These are phyloP conservation scores for Guillardia theta DNA, from an alignment of 78 protist species.

Conservation along the genomic window DNA sequence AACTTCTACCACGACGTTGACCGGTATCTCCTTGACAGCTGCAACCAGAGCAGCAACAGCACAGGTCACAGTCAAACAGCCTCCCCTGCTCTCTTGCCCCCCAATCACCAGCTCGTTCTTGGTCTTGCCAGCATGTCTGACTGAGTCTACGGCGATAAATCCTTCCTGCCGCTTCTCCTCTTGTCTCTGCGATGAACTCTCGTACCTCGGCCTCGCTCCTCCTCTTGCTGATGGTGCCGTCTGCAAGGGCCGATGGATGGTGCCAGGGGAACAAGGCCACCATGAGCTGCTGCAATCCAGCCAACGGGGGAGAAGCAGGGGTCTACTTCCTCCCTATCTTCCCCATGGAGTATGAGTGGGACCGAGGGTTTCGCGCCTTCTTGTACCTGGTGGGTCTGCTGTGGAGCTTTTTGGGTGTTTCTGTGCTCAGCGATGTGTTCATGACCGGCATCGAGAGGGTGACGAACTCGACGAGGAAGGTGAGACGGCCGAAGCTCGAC, in stretches of 20 bases:
- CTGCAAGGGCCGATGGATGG: not conserved
- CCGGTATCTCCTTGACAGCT: no score
- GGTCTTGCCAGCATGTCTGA: no score
- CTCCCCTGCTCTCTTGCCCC: no score
- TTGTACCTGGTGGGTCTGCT: conserved; percentile 8
- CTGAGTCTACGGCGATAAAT: no score
- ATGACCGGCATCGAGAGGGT: conserved; percentile 43
- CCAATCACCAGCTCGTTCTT: no score
- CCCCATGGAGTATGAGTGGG: not conserved
- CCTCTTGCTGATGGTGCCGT: not conserved
- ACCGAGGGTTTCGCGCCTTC: not conserved
- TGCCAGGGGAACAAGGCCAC: not conserved
- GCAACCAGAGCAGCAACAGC: no score
- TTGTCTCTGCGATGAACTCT: no score
- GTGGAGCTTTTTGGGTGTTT: conserved; percentile 35
- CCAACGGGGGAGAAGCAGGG: no score
- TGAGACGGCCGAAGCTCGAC: not conserved
- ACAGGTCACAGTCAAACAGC: no score
- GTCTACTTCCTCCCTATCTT: not conserved
- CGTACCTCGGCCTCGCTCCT: no score
- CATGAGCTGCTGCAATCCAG: not conserved
- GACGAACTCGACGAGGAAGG: conserved; percentile 11
- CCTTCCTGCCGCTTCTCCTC: no score
- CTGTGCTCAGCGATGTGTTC: conserved; percentile 39
- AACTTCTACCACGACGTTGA: no score